phyloP scores from a whole-genome alignment of 139 green algal species.

The Pleodorina starrii region DNA sequence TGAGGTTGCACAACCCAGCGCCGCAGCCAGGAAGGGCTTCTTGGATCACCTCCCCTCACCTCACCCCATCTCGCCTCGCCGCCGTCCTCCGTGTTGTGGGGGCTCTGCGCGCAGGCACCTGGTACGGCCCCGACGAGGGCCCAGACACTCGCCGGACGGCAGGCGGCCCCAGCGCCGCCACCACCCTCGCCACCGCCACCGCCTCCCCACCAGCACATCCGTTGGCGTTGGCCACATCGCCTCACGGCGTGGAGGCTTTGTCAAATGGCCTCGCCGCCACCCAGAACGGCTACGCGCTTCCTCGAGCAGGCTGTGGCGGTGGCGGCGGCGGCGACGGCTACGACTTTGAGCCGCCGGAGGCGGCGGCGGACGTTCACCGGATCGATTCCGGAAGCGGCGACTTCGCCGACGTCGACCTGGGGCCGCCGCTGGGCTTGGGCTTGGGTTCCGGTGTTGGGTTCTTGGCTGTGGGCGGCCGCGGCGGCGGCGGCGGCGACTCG shows the following conservation, averaged over 20 bases:
- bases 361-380: neutral
- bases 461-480: no score
- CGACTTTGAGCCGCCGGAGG: neutral
- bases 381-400: neutral
- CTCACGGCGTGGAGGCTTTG: no score
- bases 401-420: neutral
- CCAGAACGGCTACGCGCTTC: neutral
- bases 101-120: neutral
- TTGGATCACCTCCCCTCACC: no score
- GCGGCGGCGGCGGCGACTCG: neutral
- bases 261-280: no score
- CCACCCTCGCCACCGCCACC: neutral
- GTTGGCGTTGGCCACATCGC: no score
- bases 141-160: neutral
- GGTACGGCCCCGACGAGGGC: constrained; percentile 36
- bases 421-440: neutral
- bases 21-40: no score
- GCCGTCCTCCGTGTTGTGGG: no score
- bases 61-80: no score
- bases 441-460: neutral
- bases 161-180: no score
- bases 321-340: no score
- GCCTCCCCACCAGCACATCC: neutral
- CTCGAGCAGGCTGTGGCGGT: no score
- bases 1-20: no score